These are phyloP conservation scores for Eucalyptus cladocalyx DNA, from an alignment of 345 rosid genomes.

Conservation along the genomic window DNA sequence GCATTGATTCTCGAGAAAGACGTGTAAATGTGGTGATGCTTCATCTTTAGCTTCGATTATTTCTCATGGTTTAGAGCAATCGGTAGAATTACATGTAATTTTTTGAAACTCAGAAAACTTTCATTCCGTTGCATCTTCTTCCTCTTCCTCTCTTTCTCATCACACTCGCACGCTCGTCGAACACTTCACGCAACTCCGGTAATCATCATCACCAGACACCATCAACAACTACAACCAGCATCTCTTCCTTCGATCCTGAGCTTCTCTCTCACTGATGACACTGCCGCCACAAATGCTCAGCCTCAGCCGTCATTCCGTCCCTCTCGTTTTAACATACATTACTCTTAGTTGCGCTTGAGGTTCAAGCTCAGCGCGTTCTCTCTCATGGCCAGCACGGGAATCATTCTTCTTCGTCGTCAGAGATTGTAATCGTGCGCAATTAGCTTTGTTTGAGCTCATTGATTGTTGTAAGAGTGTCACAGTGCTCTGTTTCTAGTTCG, in stretches of 20 bases:
- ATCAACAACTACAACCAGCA: not conserved
- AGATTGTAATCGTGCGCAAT: not conserved
- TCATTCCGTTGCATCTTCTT: not conserved
- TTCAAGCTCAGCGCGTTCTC: not conserved
- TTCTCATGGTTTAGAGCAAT: not conserved
- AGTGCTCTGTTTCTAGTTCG: not conserved
- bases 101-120: not conserved
- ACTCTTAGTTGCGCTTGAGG: not conserved
- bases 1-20: not conserved
- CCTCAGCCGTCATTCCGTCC: conserved; percentile 2
- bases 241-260: not conserved
- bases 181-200: too few relatives aligned
- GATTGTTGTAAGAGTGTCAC: not conserved
- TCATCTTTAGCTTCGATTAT: not conserved
- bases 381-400: not conserved
- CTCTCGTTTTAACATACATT: not conserved
- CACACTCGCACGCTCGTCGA: too few relatives aligned
- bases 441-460: not conserved
- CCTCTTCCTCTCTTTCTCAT: not conserved
- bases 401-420: not conserved
- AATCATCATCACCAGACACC: not conserved
- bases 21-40: not conserved
- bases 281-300: not conserved
- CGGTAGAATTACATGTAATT: not conserved
- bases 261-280: not conserved